Conservation (phyloP, 2,329 filamentous ascomycete genomes). For the Calonectria pauciramosa region DNA sequence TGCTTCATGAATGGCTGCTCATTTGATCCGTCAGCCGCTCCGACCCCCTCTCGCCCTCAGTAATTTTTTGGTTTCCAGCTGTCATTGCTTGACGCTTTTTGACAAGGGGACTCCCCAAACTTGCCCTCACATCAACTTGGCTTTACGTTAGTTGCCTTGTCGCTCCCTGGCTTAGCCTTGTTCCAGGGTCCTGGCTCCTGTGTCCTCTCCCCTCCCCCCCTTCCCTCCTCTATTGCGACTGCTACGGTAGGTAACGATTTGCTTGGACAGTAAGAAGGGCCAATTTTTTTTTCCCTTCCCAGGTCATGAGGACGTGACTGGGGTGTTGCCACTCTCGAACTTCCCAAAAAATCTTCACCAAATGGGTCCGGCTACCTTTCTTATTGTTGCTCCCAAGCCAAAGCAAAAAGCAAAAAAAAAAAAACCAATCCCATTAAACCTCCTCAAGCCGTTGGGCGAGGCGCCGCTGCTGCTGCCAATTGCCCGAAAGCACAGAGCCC, state of each 20-base stretch:
- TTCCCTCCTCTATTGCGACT: constrained; percentile 29
- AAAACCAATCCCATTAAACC: neutral
- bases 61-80: neutral
- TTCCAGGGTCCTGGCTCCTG: constrained; percentile 29
- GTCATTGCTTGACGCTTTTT: neutral
- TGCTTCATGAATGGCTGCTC: neutral
- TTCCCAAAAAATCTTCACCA: constrained; percentile 18
- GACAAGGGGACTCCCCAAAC: neutral
- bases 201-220: neutral
- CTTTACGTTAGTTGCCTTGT: constrained; percentile 13
- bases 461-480: neutral
- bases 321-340: constrained; percentile 13
- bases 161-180: constrained; percentile 9
- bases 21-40: constrained; percentile 1
- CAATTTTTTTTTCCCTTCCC: constrained; percentile 13
- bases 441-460: neutral
- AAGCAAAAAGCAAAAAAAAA: neutral
- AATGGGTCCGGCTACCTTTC: neutral
- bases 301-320: constrained; percentile 26
- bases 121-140: constrained; percentile 1
- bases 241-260: constrained; percentile 21
- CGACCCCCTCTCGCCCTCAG: neutral
- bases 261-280: constrained; percentile 3
- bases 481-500: neutral
- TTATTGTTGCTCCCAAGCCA: neutral